Base-by-base conservation (phyloP, 1,139 yeast species). In the Blastobotrys proliferans region DNA sequence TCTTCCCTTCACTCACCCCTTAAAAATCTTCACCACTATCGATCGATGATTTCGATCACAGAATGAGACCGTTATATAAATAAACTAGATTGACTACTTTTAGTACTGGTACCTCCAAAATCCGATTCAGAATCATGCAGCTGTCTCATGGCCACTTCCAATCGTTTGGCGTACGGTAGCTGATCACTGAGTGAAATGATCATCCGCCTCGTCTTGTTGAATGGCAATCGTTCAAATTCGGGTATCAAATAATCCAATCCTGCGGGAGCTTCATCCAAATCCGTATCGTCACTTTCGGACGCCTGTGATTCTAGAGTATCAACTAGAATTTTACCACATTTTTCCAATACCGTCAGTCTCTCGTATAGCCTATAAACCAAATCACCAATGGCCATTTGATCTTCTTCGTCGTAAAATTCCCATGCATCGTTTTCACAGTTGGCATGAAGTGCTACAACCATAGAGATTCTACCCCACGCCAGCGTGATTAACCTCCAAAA, bases 101-200 rank as follows among this genome's bases (percentile, higher is more conserved):
- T n/a, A n/a, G 16, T 11, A 16, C 10, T 19, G 13, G 5, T 11
- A 19, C 36, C 22, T 6, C 36, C 36, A 31, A 32, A 32, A 32
- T 38, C 42, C 6, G 42, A 28, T 20, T 21, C 33, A 4, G 42
- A 32, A 26, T 38, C 42, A 16, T n/a, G 18, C 30, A 38, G 18
- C 14, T 16, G 37, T 27, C 42, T 18, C 42, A 38, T 28, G 16
- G 42, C 36, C 22, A 38, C 42, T n/a, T 38, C 42, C 13, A 38
- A 22, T 18, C 42, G 22, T 32, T 38, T 38, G 3, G 37, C 30
- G 17, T 14, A 25, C n/a, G 42, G 42, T 13, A 38, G 21, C 19
- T 38, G 34, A 6, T 38, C 32, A 17, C 37, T 26, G 17, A 38
- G 17, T 11, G 24, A 11, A 10, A n/a, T 19, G 21, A 38, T 32